phyloP scores from a whole-genome alignment of 1,284 basidiomycete genomes.

The Mycena citricolor region DNA sequence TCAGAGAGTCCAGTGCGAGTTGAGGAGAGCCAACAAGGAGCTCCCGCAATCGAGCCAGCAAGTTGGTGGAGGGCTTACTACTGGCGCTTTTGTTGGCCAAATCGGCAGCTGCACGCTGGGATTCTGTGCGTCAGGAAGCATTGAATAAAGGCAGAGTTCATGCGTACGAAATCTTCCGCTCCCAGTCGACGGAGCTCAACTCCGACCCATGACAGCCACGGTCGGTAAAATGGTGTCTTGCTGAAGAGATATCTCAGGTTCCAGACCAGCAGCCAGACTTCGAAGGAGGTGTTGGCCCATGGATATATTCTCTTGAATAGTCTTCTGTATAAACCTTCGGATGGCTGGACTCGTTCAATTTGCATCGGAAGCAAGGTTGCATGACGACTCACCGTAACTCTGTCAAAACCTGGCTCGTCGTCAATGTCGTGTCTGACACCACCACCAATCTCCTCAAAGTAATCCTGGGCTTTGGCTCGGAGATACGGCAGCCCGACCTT shows the following conservation, averaged over 20 bases:
- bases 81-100: background rate
- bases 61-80: constrained; percentile 31
- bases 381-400: constrained; percentile 10
- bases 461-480: constrained; percentile 85
- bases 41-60: constrained; percentile 43
- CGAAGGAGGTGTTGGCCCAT: constrained; percentile 74
- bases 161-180: constrained; percentile 69
- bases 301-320: constrained; percentile 79
- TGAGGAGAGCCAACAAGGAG: constrained; percentile 56
- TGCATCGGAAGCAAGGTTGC: background rate
- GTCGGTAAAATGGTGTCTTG: constrained; percentile 83
- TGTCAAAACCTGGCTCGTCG: constrained; percentile 47
- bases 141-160: constrained; percentile 7
- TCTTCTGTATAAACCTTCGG: constrained; percentile 31
- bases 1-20: constrained; percentile 72
- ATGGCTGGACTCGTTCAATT: constrained; percentile 1
- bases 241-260: constrained; percentile 93
- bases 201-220: constrained; percentile 86
- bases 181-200: constrained; percentile 80
- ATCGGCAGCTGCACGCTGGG: constrained; percentile 40
- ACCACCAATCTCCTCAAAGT: constrained; percentile 89
- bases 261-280: constrained; percentile 80
- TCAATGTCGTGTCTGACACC: constrained; percentile 68
- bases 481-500: constrained; percentile 90
- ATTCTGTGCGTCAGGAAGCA: background rate